phyloP scores from a whole-genome alignment of 495 filamentous ascomycete species.

The Aspergillus wentii region DNA sequence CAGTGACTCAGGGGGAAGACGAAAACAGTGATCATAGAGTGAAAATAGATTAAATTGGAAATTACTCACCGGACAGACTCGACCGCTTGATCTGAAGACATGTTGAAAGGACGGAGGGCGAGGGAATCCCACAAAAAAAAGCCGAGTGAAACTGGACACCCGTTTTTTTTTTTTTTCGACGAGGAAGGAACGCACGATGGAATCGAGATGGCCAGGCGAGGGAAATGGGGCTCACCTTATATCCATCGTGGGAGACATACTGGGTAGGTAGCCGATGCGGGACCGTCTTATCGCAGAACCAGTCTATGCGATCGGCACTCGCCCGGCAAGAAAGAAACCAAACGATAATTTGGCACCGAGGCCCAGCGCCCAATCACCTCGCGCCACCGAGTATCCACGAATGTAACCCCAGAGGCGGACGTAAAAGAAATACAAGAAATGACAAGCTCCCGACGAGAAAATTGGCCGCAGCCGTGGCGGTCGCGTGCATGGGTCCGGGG shows the following conservation, averaged over 20 bases:
- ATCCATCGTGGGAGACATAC: slow-evolving; percentile 9
- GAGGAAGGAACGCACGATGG: too few species aligned
- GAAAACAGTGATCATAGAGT: background rate
- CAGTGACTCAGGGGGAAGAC: slow-evolving; percentile 1
- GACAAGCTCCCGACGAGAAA: slow-evolving; percentile 16
- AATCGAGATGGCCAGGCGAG: background rate
- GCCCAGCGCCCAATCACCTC: too few species aligned
- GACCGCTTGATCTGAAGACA: slow-evolving; percentile 31
- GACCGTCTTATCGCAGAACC: slow-evolving; percentile 13
- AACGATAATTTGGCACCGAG: too few species aligned
- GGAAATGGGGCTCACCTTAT: slow-evolving; percentile 16
- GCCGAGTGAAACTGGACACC: background rate
- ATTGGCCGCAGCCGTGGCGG: slow-evolving; percentile 15
- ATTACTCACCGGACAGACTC: slow-evolving; percentile 32
- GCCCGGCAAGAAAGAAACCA: slow-evolving; percentile 7
- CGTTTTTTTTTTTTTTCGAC: too few species aligned
- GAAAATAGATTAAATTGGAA: background rate
- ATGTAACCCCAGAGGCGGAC: slow-evolving; percentile 30
- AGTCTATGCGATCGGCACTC: slow-evolving; percentile 7
- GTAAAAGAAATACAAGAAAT: slow-evolving; percentile 15
- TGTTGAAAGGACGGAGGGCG: slow-evolving; percentile 15
- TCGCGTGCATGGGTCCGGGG: slow-evolving; percentile 7
- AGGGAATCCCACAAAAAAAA: slow-evolving; percentile 1
- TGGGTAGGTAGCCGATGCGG: slow-evolving; percentile 11
- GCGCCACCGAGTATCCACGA: slow-evolving; percentile 14